Base-by-base conservation (phyloP, 805 yeast species). In the Cyberlindnera mycetangii region DNA sequence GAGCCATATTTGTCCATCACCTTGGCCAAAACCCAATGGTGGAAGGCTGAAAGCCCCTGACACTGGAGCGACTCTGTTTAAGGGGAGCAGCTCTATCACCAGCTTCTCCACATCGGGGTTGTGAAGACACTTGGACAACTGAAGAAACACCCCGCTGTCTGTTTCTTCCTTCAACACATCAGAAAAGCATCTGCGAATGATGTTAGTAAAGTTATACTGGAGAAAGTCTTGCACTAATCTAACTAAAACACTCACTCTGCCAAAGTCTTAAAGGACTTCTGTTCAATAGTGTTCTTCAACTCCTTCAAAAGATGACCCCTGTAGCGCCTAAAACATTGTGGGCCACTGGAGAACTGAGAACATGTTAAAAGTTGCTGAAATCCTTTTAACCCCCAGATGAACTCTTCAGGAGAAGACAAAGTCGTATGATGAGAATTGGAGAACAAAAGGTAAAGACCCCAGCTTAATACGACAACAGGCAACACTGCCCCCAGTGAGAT, bases 351-450 rank as follows among this genome's bases (percentile, higher is more conserved):
- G 11, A 45, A 32, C 3, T 41, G 47, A 17, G 46, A n/a, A 20
- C 57, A 53, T 4, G 42, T 30, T 1, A 49, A 37, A 32, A 53
- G 31, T 10, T 42, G 36, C 27, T 46, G 35, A 22, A 53, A 43
- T 10, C 35, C 40, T 22, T 41, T 41, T 19, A 28, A 35, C 11
- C 16, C 14, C 21, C 28, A 34, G 15, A 27, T 16, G n/a, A 34
- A 34, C 21, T 36, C 25, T 16, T 16, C 32, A 16, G 12, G 17
- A 6, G 37, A 14, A 14, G 14, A 5, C 12, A 19, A 20, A 21
- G 27, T n/a, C 16, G 19, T 10, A n/a, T 30, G 11, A 30, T n/a
- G 22, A 32, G 22, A 32, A 18, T 21, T 10, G 14, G 22, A 32
- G 35, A 32, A 33, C 27, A 8, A 33, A 8, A 11, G 19, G 17